A percentile compares a stretch with the other conserved stretches of the same genome.
phyloP scores from a whole-genome alignment of 257 asterid genomes.

The Petunia secreta region DNA sequence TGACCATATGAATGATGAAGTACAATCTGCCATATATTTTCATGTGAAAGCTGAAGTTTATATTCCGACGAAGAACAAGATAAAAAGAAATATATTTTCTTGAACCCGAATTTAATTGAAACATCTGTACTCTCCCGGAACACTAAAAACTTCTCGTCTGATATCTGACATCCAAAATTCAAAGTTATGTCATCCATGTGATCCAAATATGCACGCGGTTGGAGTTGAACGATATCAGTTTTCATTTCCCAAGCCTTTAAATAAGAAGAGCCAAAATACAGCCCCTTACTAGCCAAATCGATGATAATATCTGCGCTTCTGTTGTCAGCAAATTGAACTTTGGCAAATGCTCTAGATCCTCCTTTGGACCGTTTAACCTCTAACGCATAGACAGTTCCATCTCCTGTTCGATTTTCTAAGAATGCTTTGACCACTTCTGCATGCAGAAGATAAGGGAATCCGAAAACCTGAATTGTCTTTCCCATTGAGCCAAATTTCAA shows the following conservation, averaged over 20 bases:
- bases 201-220: conserved; percentile 35
- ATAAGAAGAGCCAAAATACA: conserved; percentile 58
- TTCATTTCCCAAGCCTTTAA: conserved; percentile 53
- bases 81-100: conserved; percentile 54
- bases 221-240: conserved; percentile 45
- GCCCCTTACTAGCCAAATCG: conserved; percentile 32
- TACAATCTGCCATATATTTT: conserved; percentile 75
- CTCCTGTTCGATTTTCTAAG: conserved; percentile 46
- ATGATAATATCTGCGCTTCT: conserved; percentile 41
- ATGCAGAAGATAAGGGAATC: conserved; percentile 47
- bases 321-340: conserved; percentile 59
- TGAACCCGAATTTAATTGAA: conserved; percentile 62
- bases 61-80: conserved; percentile 37
- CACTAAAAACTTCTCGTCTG: conserved; percentile 51
- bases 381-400: conserved; percentile 49
- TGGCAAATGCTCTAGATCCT: conserved; percentile 63
- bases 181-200: conserved; percentile 50
- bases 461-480: conserved; percentile 41
- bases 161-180: conserved; percentile 68
- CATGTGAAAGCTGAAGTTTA: conserved; percentile 75
- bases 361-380: conserved; percentile 53
- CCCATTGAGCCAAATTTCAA: conserved; percentile 30
- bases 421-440: conserved; percentile 41
- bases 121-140: conserved; percentile 47
- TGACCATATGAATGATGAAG: conserved; percentile 41